Conservation (phyloP, 177 flowering plant species). For the Tripterygium wilfordii region DNA sequence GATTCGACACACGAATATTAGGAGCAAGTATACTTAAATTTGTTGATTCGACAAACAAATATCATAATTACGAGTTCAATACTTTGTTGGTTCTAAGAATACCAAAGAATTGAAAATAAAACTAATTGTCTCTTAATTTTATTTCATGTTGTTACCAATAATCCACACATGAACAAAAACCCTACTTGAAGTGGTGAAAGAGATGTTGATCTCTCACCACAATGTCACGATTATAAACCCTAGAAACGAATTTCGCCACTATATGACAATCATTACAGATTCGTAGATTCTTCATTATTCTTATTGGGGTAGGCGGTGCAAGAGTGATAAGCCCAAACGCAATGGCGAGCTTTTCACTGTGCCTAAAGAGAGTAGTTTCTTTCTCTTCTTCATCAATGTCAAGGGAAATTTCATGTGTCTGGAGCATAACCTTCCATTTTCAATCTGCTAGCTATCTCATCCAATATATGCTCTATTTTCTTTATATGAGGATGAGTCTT, state of each 20-base stretch:
- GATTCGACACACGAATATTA: no score
- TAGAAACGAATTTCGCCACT: slow-evolving; percentile 29
- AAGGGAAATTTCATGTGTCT: slow-evolving; percentile 25
- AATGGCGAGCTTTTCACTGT: slow-evolving; percentile 43
- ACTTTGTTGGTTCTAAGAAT: no score
- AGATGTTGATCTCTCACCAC: slow-evolving; percentile 36
- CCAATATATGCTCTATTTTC: slow-evolving; percentile 29
- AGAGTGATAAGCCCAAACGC: slow-evolving; percentile 33
- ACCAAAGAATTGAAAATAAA: no score
- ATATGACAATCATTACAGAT: slow-evolving; percentile 40
- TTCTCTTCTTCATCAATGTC: slow-evolving; percentile 41
- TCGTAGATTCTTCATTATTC: slow-evolving; percentile 37
- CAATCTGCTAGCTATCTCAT: slow-evolving; percentile 25
- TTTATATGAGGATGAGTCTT: slow-evolving; percentile 21
- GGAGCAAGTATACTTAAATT: no score
- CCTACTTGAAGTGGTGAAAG: slow-evolving; percentile 38
- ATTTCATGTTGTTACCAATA: slow-evolving; percentile 36
- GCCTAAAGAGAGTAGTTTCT: slow-evolving; percentile 32
- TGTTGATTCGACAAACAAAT: no score
- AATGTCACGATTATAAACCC: slow-evolving; percentile 29
- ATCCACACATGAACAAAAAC: slow-evolving; percentile 35
- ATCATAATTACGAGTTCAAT: no score
- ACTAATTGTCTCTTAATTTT: no score
- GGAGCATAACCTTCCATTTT: slow-evolving; percentile 37
- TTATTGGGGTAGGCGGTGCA: slow-evolving; percentile 26